Base-by-base conservation (phyloP, 2,329 filamentous ascomycete species). In the Cytospora piceae region DNA sequence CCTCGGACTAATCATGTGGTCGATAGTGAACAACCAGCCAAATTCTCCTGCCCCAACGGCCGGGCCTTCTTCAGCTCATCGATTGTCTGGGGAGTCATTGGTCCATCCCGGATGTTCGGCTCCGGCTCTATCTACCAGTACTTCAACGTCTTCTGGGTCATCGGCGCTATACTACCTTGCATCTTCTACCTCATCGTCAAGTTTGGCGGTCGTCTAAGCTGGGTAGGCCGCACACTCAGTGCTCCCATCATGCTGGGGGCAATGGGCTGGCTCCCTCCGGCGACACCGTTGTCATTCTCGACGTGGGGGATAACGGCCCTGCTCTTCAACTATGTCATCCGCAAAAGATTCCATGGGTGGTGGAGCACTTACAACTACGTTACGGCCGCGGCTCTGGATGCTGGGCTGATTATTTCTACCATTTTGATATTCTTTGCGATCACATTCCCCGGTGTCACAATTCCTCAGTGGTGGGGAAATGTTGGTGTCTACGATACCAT, bases 241-340 rank as follows among this genome's bases (percentile, higher is more conserved):
- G 83, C 82, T 0, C 86, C 86, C 0, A 78, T 88, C 39, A 82
- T 89, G 70, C 84, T 88, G 64, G 84, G 83, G 17, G 84, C 83
- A 15, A 79, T 82, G 42, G 77, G 77, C 14, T 76, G 81, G 64
- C 80, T 88, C 15, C 87, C 86, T 1, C 86, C 86, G 0, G 87
- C 87, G 0, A 88, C 86, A 0, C 83, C 84, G 0, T 76, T 88
- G 31, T 87, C 81, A 69, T 89, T 87, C 71, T 82, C 83, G 14
- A 75, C 80, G 4, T 89, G 87, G 87, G 84, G 81, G 3, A 75
- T 86, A 20, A 79, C 85, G 15, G 86, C 86, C 0, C 78, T 83
- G 55, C 64, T 87, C 34, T 89, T 89, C 74, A 87, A 89, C 71
- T 82, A 84, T 68, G 78, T 75, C 60, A 85, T 89, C 67, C 80